phyloP scores from a whole-genome alignment of 139 green algal species.

The Closterium sp. region DNA sequence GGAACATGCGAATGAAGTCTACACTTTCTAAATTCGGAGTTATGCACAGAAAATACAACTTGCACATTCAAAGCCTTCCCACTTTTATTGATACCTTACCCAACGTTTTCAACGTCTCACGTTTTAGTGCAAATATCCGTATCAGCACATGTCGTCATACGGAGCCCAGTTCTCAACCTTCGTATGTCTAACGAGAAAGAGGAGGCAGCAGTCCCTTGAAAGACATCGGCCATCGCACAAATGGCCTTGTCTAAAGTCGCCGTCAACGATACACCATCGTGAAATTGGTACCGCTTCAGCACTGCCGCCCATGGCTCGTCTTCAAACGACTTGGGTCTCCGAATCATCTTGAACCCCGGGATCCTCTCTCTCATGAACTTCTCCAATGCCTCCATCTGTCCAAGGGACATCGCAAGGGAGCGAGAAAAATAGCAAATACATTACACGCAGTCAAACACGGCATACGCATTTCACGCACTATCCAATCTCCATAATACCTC shows the following conservation, averaged over 20 bases:
- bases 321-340: background rate
- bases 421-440: too few species aligned
- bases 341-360: background rate
- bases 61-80: too few species aligned
- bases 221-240: background rate
- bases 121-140: background rate
- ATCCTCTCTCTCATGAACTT: background rate
- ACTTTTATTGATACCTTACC: too few species aligned
- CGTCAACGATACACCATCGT: background rate
- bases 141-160: background rate
- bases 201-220: background rate
- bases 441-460: too few species aligned
- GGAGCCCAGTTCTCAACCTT: background rate
- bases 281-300: background rate
- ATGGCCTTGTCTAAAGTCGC: background rate
- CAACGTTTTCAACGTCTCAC: too few species aligned
- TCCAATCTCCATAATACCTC: too few species aligned
- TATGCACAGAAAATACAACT: too few species aligned
- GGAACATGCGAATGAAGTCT: too few species aligned
- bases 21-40: too few species aligned
- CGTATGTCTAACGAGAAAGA: background rate
- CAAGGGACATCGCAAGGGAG: too few species aligned
- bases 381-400: background rate
- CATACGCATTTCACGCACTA: too few species aligned
- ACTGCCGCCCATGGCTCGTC: background rate